A percentile compares a stretch with the other conserved stretches of the same genome.
Conservation (phyloP, 2,329 filamentous ascomycete species). For the Venturia effusa region DNA sequence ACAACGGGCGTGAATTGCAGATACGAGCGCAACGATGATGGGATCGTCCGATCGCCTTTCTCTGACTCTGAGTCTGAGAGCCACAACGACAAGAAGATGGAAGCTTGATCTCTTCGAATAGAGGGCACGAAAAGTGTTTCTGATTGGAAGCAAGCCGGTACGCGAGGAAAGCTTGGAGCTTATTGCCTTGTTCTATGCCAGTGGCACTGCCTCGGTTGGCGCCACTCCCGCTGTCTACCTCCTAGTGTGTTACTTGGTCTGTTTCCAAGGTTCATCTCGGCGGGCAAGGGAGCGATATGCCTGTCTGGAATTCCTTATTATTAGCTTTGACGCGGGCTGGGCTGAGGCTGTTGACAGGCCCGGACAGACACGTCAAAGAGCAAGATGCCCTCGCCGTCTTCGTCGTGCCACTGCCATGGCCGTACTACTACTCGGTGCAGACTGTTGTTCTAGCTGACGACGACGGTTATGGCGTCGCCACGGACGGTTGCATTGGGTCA, state of each 20-base stretch:
- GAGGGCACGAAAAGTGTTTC: background rate
- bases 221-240: background rate
- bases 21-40: background rate
- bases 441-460: background rate
- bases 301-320: background rate
- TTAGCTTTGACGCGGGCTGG: background rate
- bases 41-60: background rate
- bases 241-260: background rate
- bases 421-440: too few species aligned
- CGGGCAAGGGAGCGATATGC: background rate
- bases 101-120: background rate
- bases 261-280: background rate
- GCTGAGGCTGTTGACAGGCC: background rate
- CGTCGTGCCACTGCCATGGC: background rate
- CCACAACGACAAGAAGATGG: background rate
- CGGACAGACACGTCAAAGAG: background rate
- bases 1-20: background rate
- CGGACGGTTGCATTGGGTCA: background rate
- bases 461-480: background rate
- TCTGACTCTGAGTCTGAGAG: too few species aligned
- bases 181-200: background rate
- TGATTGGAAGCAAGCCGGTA: background rate
- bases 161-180: background rate
- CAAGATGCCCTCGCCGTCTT: background rate
- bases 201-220: too few species aligned